phyloP scores from a whole-genome alignment of 345 rosid species.

The Adansonia digitata region DNA sequence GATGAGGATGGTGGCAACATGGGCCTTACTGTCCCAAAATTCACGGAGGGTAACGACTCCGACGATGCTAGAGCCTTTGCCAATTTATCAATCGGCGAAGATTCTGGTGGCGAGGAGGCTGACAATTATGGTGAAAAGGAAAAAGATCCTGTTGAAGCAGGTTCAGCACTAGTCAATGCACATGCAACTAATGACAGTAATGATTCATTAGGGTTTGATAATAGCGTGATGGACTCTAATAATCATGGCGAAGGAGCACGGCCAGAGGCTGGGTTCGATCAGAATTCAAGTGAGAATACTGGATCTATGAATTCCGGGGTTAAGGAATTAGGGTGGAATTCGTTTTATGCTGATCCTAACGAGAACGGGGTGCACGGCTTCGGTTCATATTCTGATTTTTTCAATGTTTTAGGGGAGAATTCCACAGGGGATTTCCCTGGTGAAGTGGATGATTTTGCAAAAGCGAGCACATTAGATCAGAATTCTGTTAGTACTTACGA shows the following conservation, averaged over 20 bases:
- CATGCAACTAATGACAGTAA: not conserved
- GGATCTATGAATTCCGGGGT: constrained; percentile 48
- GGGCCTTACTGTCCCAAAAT: constrained; percentile 24
- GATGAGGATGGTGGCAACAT: constrained; percentile 30
- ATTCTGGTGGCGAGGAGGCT: constrained; percentile 30
- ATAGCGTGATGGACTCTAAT: constrained; percentile 16
- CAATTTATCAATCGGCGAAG: constrained; percentile 46
- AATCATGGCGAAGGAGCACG: constrained; percentile 18
- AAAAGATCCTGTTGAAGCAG: constrained; percentile 21
- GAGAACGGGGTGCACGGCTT: constrained; percentile 47
- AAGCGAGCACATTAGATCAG: constrained; percentile 19
- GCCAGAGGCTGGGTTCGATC: constrained; percentile 30
- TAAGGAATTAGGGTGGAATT: constrained; percentile 88
- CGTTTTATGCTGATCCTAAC: constrained; percentile 57
- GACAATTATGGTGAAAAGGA: constrained; percentile 19
- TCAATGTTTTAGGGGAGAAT: constrained; percentile 44
- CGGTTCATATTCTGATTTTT: constrained; percentile 77
- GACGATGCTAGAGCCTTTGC: constrained; percentile 53
- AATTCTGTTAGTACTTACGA: constrained; percentile 24
- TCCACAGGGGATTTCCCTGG: constrained; percentile 38
- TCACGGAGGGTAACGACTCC: constrained; percentile 41
- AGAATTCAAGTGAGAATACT: constrained; percentile 19
- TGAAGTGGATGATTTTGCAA: constrained; percentile 28
- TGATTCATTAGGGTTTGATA: constrained; percentile 24
- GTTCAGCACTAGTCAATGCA: not conserved